These are phyloP conservation scores for Boechera stricta DNA, from an alignment of 345 rosid species.

Conservation along the genomic window DNA sequence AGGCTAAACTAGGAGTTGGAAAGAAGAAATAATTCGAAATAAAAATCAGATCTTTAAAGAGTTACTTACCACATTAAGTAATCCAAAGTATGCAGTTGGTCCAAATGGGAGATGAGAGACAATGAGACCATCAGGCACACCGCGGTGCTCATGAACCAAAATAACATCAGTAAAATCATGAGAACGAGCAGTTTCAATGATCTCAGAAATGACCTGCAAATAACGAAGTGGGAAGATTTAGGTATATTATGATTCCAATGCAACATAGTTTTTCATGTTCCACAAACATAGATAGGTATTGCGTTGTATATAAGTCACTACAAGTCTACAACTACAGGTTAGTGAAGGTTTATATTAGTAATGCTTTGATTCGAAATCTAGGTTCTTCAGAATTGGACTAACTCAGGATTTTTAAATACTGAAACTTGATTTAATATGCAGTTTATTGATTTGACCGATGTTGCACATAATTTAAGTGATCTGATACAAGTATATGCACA, in stretches of 20 bases:
- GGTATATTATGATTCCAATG: neutral
- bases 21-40: conserved; percentile 5
- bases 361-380: neutral
- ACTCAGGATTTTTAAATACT: neutral
- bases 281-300: neutral
- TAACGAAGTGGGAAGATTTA: neutral
- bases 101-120: conserved; percentile 92
- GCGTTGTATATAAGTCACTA: neutral
- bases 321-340: neutral
- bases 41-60: conserved; percentile 18
- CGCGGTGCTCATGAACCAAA: conserved; percentile 88
- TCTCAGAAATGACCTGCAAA: conserved; percentile 85
- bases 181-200: conserved; percentile 81
- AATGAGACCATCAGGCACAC: conserved; percentile 84
- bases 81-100: conserved; percentile 92
- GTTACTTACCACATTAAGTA: conserved; percentile 83
- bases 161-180: conserved; percentile 93
- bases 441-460: neutral
- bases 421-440: neutral
- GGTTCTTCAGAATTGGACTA: neutral
- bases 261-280: neutral
- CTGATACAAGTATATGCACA: neutral
- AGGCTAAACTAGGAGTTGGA: conserved; percentile 8
- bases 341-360: neutral
- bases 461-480: neutral